phyloP scores from a whole-genome alignment of 257 asterid species.

The Plantago ovata region DNA sequence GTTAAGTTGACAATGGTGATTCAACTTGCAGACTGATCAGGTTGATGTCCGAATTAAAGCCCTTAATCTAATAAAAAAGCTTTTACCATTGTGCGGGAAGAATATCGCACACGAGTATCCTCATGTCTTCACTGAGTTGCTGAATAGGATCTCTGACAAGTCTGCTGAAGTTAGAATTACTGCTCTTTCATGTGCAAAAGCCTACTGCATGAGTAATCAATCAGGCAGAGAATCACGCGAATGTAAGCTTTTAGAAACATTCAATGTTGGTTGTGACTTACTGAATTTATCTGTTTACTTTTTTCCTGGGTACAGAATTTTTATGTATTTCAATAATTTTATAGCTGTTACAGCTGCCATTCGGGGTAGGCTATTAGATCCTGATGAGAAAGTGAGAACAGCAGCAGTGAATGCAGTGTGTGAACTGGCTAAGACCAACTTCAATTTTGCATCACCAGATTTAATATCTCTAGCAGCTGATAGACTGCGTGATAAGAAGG shows the following conservation, averaged over 20 bases:
- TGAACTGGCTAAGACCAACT: conserved; percentile 56
- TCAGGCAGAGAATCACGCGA: conserved; percentile 53
- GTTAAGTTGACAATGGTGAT: conserved; percentile 20
- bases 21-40: conserved; percentile 77
- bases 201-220: conserved; percentile 46
- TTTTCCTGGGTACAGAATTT: conserved; percentile 14
- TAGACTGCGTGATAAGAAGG: conserved; percentile 94
- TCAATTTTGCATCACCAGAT: conserved; percentile 39
- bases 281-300: conserved; percentile 12
- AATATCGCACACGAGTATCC: conserved; percentile 54
- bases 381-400: conserved; percentile 75
- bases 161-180: conserved; percentile 73
- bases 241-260: conserved; percentile 50
- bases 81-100: conserved; percentile 59
- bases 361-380: conserved; percentile 69
- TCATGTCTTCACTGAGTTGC: conserved; percentile 48
- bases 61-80: conserved; percentile 55
- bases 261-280: conserved; percentile 12
- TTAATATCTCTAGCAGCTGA: conserved; percentile 57
- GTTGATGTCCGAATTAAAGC: conserved; percentile 92
- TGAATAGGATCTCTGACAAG: conserved; percentile 80
- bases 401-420: conserved; percentile 70
- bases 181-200: conserved; percentile 79
- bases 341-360: conserved; percentile 57
- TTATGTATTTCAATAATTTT: conserved; percentile 18